A percentile compares a stretch with the other conserved stretches of the same genome.
Evolutionary conservation across 129 eudicot genomes (phyloP).

Genomic region (Scalesia atractyloides): DNA sequence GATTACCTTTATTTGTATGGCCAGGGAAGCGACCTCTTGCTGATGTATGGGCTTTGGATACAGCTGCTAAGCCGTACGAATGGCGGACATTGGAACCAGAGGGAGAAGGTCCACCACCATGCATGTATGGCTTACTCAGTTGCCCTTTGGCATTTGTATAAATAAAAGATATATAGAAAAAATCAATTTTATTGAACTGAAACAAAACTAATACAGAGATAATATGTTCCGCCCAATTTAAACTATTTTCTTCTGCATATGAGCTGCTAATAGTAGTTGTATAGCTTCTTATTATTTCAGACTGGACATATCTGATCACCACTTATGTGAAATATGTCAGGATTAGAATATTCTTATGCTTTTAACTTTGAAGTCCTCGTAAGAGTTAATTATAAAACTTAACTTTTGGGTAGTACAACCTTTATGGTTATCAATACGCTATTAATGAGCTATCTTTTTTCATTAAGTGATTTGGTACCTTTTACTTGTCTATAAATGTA

Average conservation of each 20-base stretch:
- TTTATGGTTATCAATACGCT: background rate
- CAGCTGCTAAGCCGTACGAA: constrained; percentile 99
- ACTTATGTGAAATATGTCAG: background rate
- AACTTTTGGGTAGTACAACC: background rate
- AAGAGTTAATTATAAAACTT: background rate
- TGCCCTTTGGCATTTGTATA: constrained; percentile 6
- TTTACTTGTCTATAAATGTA: background rate
- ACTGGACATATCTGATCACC: background rate
- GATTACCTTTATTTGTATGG: too few relatives aligned
- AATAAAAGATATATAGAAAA: background rate
- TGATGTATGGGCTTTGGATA: constrained; percentile 99
- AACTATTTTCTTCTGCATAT: background rate
- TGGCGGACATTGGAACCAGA: constrained; percentile 97
- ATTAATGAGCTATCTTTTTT: background rate
- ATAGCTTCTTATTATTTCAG: background rate
- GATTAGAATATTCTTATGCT: constrained; percentile 13
- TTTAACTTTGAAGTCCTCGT: background rate
- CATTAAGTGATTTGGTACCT: background rate
- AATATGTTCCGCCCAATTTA: background rate
- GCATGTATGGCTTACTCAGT: constrained; percentile 62
- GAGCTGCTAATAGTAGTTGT: background rate
- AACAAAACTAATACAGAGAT: background rate
- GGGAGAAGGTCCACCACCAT: constrained; percentile 99
- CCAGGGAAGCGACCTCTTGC: constrained; percentile 94
- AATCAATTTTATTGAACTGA: background rate